Base-by-base conservation (phyloP, 1,139 yeast genomes). In the Kluyveromyces sp. region DNA sequence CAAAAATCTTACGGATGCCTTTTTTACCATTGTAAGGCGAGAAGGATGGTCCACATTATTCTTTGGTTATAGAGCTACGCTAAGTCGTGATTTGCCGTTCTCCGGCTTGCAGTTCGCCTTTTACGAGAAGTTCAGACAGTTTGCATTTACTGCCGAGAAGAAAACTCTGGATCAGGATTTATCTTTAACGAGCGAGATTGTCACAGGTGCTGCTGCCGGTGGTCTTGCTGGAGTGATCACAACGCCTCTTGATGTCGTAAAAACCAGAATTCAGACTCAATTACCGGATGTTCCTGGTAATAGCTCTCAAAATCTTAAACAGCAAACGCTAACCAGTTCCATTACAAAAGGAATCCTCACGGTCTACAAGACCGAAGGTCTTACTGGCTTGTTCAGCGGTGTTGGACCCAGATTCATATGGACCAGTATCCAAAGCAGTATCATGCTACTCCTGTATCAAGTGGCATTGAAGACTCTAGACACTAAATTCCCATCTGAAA, bases 381-480 rank as follows among this genome's bases (percentile, higher is more conserved):
- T 83, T 0, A 52, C 75, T 1, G 96, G 96, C 0, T 70, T 87
- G 39, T 89, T 92, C 65, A 78, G 92, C 31, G 98, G 98, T 1
- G 96, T 94, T 9, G 96, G 96, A 0, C 98, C 98, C 0, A 71
- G 98, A 49, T 80, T 89, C 51, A 85, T 92, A 7, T 92, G 98
- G 98, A 89, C 98, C 0, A 87, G 95, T 51, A 73, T 89, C 13
- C 98, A 92, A 63, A 86, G 96, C 63, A 85, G 96, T 49, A 83
- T 92, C 45, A 92, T 94, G 98, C 72, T 94, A 51, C 69, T 92
- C 50, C 69, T 89, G 40, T 92, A 92, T 65, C 98, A 92, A 57
- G 53, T 64, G 36, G 56, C 70, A 2, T 47, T 69, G 40, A 63
- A 63, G 40, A 51, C 56, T 15, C 49, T 67, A 43, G 61, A 61